Conservation (phyloP, 2,329 filamentous ascomycete genomes). For the Amauroascus verrucosus region DNA sequence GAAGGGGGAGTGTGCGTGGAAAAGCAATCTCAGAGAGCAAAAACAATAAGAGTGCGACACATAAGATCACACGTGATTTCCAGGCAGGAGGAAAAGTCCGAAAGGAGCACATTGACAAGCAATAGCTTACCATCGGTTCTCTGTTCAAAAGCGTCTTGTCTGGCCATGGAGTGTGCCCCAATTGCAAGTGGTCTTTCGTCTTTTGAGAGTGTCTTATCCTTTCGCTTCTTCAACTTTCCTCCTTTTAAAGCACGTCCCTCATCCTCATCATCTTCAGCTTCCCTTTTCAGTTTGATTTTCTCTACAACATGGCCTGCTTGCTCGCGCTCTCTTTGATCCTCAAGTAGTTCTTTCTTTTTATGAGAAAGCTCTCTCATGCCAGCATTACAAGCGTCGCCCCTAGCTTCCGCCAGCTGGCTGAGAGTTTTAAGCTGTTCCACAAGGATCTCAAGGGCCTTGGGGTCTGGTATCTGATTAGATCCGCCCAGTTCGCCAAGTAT, state of each 20-base stretch:
- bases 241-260: constrained; percentile 41
- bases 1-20: background rate
- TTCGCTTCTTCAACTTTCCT: constrained; percentile 67
- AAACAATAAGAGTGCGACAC: background rate
- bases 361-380: constrained; percentile 50
- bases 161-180: constrained; percentile 52
- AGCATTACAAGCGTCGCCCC: constrained; percentile 49
- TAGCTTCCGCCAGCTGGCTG: constrained; percentile 47
- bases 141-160: constrained; percentile 54
- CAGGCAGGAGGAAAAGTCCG: background rate
- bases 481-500: constrained; percentile 47
- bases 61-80: background rate
- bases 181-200: constrained; percentile 52
- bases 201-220: constrained; percentile 53
- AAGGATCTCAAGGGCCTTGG: constrained; percentile 40
- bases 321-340: constrained; percentile 43
- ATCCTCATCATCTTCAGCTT: constrained; percentile 38
- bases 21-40: background rate
- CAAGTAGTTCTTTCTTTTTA: constrained; percentile 47
- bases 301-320: constrained; percentile 39
- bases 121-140: constrained; percentile 44
- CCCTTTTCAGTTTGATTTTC: constrained; percentile 37
- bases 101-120: background rate
- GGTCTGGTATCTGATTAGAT: constrained; percentile 40
- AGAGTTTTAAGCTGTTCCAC: constrained; percentile 47